A percentile compares a stretch with the other conserved stretches of the same genome.
phyloP scores from a whole-genome alignment of 2,329 filamentous ascomycete genomes.

The Monascus ruber region DNA sequence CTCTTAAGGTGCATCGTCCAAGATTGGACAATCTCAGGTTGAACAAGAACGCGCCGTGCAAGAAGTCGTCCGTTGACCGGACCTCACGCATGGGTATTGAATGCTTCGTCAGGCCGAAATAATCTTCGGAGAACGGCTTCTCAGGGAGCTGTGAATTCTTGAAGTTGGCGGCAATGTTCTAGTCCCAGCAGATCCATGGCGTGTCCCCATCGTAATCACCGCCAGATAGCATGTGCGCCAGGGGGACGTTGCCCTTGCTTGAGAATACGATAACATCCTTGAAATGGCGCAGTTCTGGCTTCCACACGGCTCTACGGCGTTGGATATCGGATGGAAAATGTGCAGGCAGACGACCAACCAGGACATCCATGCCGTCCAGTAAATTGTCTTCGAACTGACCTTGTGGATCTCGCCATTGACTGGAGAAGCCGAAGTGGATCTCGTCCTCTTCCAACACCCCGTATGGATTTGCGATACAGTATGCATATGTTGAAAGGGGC shows the following conservation, averaged over 20 bases:
- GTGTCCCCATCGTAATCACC: constrained; percentile 56
- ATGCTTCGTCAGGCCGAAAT: constrained; percentile 40
- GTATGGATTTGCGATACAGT: constrained; percentile 47
- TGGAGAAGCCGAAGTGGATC: constrained; percentile 45
- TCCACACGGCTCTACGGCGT: constrained; percentile 38
- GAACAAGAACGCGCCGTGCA: constrained; percentile 37
- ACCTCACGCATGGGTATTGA: constrained; percentile 31
- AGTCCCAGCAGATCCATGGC: constrained; percentile 51
- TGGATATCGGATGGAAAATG: constrained; percentile 50
- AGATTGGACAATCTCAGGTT: constrained; percentile 37
- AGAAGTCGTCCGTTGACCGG: constrained; percentile 24
- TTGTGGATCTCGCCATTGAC: constrained; percentile 27
- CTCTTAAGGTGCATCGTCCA: constrained; percentile 39
- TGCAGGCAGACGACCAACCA: constrained; percentile 48
- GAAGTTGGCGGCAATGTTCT: constrained; percentile 40
- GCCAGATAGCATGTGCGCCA: constrained; percentile 50
- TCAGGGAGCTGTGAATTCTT: constrained; percentile 39
- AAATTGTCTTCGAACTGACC: constrained; percentile 30
- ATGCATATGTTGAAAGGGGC: constrained; percentile 41
- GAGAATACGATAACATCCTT: constrained; percentile 50
- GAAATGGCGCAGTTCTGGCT: constrained; percentile 41
- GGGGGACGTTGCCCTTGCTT: constrained; percentile 38
- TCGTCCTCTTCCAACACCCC: constrained; percentile 42
- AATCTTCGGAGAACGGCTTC: constrained; percentile 20
- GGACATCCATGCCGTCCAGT: constrained; percentile 39